A percentile compares a stretch with the other conserved stretches of the same genome.
These are phyloP conservation scores for Monascus purpureus DNA, from an alignment of 495 filamentous ascomycete genomes.

Conservation along the genomic window DNA sequence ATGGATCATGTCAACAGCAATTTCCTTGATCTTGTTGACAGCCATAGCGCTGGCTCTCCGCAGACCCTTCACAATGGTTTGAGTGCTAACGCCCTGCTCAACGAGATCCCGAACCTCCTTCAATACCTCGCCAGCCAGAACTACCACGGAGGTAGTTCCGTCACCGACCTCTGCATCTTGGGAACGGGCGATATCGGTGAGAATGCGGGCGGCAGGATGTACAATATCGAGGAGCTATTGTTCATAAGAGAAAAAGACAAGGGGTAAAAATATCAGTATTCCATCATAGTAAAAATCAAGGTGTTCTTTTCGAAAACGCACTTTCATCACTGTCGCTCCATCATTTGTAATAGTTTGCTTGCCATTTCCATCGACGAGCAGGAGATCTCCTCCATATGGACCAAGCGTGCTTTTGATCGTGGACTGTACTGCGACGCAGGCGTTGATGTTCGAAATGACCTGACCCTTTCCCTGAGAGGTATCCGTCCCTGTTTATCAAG, in stretches of 20 bases:
- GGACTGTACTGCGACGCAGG: slow-evolving; percentile 90
- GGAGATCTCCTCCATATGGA: slow-evolving; percentile 93
- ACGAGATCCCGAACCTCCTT: slow-evolving; percentile 93
- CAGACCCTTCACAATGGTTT: slow-evolving; percentile 93
- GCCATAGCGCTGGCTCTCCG: slow-evolving; percentile 81
- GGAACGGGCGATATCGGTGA: slow-evolving; percentile 94
- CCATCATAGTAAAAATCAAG: not conserved
- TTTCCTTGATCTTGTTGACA: slow-evolving; percentile 98
- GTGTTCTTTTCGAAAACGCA: slow-evolving; percentile 17
- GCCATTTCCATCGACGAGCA: slow-evolving; percentile 92
- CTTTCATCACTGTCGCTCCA: slow-evolving; percentile 98
- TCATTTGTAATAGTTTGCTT: slow-evolving; percentile 97
- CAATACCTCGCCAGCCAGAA: slow-evolving; percentile 87
- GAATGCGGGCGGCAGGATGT: slow-evolving; percentile 92
- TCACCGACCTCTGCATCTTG: slow-evolving; percentile 99
- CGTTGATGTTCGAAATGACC: slow-evolving; percentile 97
- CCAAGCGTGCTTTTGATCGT: slow-evolving; percentile 91
- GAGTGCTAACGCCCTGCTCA: slow-evolving; percentile 92
- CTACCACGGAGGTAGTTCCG: slow-evolving; percentile 92
- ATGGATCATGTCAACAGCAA: slow-evolving; percentile 63
- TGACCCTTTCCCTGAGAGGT: slow-evolving; percentile 93
- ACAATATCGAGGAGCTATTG: slow-evolving; percentile 88
- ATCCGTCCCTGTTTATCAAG: slow-evolving; percentile 62
- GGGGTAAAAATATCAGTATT: not conserved
- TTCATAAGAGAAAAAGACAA: slow-evolving; percentile 8